phyloP scores from a whole-genome alignment of 345 rosid genomes.

The Eucalyptus brandiana region DNA sequence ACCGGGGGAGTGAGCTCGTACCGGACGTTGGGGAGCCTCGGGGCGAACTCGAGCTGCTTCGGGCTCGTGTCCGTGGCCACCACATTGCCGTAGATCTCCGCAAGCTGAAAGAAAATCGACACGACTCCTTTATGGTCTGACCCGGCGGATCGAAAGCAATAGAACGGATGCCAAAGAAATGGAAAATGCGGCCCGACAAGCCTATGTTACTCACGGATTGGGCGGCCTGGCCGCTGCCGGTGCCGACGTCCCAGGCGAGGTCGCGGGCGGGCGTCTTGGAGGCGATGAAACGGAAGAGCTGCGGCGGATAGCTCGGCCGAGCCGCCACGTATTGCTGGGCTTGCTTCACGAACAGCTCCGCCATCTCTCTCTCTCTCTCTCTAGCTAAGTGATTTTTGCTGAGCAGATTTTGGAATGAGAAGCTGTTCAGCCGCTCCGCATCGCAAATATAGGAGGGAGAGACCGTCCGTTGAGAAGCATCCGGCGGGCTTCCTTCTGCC shows the following conservation, averaged over 20 bases:
- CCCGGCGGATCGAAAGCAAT: not conserved
- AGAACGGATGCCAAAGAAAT: not conserved
- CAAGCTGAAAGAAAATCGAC: conserved; percentile 26
- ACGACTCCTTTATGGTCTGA: not conserved
- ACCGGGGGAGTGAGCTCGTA: conserved; percentile 46
- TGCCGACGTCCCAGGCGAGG: conserved; percentile 86
- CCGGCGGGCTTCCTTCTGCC: not conserved
- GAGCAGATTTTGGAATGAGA: not conserved
- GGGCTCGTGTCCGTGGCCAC: conserved; percentile 80
- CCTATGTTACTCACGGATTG: conserved; percentile 23
- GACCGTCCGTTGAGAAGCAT: not conserved
- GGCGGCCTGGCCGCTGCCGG: conserved; percentile 89
- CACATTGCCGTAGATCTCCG: conserved; percentile 54
- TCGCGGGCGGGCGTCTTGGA: conserved; percentile 52
- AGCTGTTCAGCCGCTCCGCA: not conserved
- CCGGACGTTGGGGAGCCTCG: conserved; percentile 39
- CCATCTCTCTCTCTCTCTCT: conserved; percentile 20
- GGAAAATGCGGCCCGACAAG: not conserved
- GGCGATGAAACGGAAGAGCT: conserved; percentile 62
- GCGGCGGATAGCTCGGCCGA: conserved; percentile 58
- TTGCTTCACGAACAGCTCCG: conserved; percentile 61
- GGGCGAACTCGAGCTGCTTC: conserved; percentile 50
- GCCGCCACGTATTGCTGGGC: conserved; percentile 51
- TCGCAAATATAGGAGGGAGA: not conserved
- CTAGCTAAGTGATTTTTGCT: not conserved